phyloP scores from a whole-genome alignment of 2,329 filamentous ascomycete species.

The Botrytis porri region DNA sequence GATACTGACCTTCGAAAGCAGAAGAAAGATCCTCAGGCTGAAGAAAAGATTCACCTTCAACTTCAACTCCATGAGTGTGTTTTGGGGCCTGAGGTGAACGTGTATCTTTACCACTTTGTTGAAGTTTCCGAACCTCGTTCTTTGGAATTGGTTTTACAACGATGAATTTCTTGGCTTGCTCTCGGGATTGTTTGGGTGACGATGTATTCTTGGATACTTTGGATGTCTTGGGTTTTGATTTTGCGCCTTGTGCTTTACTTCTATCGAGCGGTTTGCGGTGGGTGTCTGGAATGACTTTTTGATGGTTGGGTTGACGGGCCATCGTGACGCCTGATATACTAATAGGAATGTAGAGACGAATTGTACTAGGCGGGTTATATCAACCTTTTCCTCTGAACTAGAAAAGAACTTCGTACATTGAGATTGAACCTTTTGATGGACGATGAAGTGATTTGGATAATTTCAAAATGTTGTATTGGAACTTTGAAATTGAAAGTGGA shows the following conservation, averaged over 20 bases:
- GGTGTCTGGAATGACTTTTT: neutral
- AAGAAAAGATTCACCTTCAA: neutral
- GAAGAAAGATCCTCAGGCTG: neutral
- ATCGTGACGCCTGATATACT: neutral
- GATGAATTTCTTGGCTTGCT: neutral
- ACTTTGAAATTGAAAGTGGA: neutral
- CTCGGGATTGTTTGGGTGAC: neutral
- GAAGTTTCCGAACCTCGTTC: neutral
- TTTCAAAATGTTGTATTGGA: neutral
- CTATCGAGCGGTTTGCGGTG: neutral
- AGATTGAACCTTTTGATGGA: too few species aligned
- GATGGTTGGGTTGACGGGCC: neutral
- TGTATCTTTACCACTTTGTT: neutral
- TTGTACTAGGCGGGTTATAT: neutral
- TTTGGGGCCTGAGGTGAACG: neutral
- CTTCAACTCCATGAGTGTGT: neutral
- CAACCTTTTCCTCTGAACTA: too few species aligned
- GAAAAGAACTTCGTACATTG: too few species aligned
- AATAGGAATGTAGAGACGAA: neutral
- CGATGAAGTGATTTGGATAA: neutral
- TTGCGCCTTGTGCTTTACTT: neutral
- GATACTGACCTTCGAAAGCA: neutral
- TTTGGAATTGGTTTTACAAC: slow-evolving; percentile 11
- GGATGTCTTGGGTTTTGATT: neutral
- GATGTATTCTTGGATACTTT: neutral